Conservation (phyloP, 176 grass and related monocot genomes). For the Oryza meridionalis region DNA sequence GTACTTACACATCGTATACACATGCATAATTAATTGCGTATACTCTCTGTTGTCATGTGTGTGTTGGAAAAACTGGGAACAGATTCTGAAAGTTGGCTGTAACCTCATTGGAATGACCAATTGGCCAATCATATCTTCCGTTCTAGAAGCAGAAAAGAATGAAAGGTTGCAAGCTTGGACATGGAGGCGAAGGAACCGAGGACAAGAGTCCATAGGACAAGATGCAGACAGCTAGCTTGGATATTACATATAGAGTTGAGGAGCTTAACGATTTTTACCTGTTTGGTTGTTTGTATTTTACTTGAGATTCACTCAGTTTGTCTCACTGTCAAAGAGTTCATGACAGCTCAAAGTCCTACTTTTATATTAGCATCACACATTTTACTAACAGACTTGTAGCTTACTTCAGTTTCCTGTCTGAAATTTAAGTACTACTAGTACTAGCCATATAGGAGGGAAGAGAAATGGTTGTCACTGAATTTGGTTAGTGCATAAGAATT, state of each 20-base stretch:
- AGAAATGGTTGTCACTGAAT: neutral
- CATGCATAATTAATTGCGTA: neutral
- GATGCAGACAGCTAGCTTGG: constrained; percentile 24
- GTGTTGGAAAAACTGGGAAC: constrained; percentile 20
- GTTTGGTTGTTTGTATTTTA: constrained; percentile 10
- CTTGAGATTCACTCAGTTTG: constrained; percentile 35
- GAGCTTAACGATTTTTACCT: constrained; percentile 12
- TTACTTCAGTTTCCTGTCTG: constrained; percentile 29
- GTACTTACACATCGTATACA: neutral
- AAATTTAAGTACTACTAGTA: neutral
- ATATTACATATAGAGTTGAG: constrained; percentile 17
- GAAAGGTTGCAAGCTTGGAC: neutral
- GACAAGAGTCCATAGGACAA: constrained; percentile 19
- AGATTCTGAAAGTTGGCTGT: neutral
- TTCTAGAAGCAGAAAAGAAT: constrained; percentile 35
- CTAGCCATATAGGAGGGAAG: neutral
- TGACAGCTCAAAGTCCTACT: constrained; percentile 34
- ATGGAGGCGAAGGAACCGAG: constrained; percentile 34
- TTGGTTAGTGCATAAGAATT: neutral
- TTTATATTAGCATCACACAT: constrained; percentile 32
- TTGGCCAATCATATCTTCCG: neutral
- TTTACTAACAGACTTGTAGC: neutral
- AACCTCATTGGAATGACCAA: constrained; percentile 5
- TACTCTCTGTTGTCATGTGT: neutral
- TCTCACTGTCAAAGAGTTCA: neutral